Evolutionary conservation across 345 rosid species (phyloP).

Genomic region (Fremontodendron californicum): DNA sequence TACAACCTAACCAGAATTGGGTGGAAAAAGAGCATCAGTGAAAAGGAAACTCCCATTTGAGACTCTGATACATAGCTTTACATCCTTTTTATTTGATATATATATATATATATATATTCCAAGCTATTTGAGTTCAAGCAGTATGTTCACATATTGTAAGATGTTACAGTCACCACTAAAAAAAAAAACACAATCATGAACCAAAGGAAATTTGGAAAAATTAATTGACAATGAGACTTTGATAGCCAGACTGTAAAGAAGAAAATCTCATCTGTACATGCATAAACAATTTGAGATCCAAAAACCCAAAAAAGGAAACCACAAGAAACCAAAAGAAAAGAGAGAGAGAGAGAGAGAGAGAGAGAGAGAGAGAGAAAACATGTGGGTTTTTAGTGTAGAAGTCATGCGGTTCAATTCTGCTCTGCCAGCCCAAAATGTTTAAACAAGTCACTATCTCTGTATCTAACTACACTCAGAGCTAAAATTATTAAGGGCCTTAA

Average conservation of each 20-base stretch:
- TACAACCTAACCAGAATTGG: neutral
- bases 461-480: constrained; percentile 29
- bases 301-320: constrained; percentile 20
- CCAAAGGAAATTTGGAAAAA: neutral
- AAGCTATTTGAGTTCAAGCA: neutral
- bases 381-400: constrained; percentile 11
- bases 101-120: neutral
- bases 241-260: constrained; percentile 36
- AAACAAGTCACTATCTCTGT: constrained; percentile 14
- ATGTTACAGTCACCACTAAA: neutral
- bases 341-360: neutral
- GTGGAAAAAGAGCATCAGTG: neutral
- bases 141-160: neutral
- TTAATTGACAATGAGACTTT: neutral
- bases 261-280: constrained; percentile 28
- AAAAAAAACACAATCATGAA: neutral
- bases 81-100: neutral
- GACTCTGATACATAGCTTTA: neutral
- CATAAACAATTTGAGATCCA: constrained; percentile 15
- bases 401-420: constrained; percentile 2
- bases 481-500: constrained; percentile 13
- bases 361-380: neutral
- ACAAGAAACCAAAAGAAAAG: neutral
- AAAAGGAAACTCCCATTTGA: neutral
- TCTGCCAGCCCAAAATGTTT: constrained; percentile 10